Base-by-base conservation (phyloP, 2,329 filamentous ascomycete genomes). In the Eutypa lata region DNA sequence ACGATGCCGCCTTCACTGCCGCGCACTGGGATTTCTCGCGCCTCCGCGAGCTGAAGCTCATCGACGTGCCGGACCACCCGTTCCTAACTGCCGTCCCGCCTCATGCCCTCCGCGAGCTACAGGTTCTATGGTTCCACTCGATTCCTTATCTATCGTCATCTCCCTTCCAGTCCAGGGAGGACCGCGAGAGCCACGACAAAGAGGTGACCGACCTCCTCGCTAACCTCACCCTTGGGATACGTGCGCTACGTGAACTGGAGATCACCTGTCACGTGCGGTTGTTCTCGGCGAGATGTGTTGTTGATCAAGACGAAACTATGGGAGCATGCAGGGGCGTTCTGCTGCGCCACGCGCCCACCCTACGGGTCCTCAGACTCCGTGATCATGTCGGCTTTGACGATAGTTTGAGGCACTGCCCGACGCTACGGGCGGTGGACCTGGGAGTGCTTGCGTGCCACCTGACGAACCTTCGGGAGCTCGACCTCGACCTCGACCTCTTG, bases 321-420 rank as follows among this genome's bases (percentile, higher is more conserved):
- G n/a, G n/a, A n/a, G n/a, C n/a, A n/a, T n/a, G n/a, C n/a, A n/a
- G n/a, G n/a, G n/a, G n/a, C 45, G 72, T 68, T 0, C 64, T 80
- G 8, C 55, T 68, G 14, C 48, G 54, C 3, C 77, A 80, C 57
- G 66, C 65, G 3, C 37, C 43, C 3, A 68, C 74, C 1, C 68
- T 81, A 0, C 63, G 62, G 28, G 54, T 57, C 2, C 65, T 81
- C 3, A 63, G 69, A 5, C 69, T 80, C 37, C 71, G 76, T 38
- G 76, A 80, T 57, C 71, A 77, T 57, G 62, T 71, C 10, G 74
- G 76, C 3, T 78, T 79, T 58, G 61, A 60, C 8, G 73, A 79
- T 47, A 73, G 77, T 47, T 61, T 67, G 43, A 63, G 64, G 24
- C 64, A 55, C 13, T 78, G 76, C 49, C 76, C 76, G 4, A 78